These are phyloP conservation scores for Lactarius vividus DNA, from an alignment of 768 basidiomycete species.

Conservation along the genomic window DNA sequence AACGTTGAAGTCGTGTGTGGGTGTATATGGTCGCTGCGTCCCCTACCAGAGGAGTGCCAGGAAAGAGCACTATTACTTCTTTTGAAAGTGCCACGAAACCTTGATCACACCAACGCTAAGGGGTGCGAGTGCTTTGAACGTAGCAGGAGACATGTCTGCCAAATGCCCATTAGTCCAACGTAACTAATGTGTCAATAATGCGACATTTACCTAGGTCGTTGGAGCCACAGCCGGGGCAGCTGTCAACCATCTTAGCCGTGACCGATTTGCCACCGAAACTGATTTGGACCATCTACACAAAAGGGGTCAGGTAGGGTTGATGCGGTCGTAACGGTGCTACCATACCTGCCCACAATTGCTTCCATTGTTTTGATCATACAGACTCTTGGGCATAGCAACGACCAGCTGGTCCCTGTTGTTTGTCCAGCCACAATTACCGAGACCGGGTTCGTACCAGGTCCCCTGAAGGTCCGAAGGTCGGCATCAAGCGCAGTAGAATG, in stretches of 20 bases:
- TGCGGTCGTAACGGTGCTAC: not conserved
- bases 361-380: slow-evolving; percentile 17
- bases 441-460: slow-evolving; percentile 22
- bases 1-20: not conserved
- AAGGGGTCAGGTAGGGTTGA: not conserved
- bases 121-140: slow-evolving; percentile 8
- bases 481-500: slow-evolving; percentile 7
- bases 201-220: slow-evolving; percentile 24
- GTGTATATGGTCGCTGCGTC: not conserved
- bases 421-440: slow-evolving; percentile 23
- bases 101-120: slow-evolving; percentile 9
- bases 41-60: slow-evolving; percentile 19
- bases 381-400: slow-evolving; percentile 20
- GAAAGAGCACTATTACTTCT: slow-evolving; percentile 2
- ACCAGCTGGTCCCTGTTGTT: slow-evolving; percentile 1
- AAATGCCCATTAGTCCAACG: not conserved
- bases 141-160: slow-evolving; percentile 25
- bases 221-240: slow-evolving; percentile 20
- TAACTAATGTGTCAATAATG: not conserved
- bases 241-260: slow-evolving; percentile 18
- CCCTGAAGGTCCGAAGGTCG: slow-evolving; percentile 17
- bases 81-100: slow-evolving; percentile 11
- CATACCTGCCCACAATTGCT: slow-evolving; percentile 23
- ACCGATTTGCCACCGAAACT: slow-evolving; percentile 12
- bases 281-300: slow-evolving; percentile 16